Conservation (phyloP, 2,329 filamentous ascomycete genomes). For the Paraconiothyrium sp. region DNA sequence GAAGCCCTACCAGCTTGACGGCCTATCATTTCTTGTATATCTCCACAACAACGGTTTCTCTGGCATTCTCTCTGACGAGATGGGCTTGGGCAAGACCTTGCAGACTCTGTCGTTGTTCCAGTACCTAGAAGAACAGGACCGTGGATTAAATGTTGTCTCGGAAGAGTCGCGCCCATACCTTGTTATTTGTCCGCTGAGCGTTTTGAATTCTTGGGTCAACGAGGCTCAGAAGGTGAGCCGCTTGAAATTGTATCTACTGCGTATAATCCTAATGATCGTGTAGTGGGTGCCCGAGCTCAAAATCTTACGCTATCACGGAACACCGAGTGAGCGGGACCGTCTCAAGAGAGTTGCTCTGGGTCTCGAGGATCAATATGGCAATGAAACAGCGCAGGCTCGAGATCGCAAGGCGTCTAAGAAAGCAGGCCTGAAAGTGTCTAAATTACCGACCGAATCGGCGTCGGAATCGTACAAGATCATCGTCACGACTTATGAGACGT, state of each 20-base stretch:
- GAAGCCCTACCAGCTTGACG: conserved; percentile 98
- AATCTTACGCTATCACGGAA: conserved; percentile 94
- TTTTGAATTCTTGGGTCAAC: conserved; percentile 95
- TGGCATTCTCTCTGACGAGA: conserved; percentile 96
- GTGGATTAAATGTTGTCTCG: conserved; percentile 49
- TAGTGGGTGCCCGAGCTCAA: conserved; percentile 86
- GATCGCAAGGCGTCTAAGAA: conserved; percentile 94
- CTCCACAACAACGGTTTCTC: conserved; percentile 99
- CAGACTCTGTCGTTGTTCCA: conserved; percentile 97
- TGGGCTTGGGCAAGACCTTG: conserved; percentile 99
- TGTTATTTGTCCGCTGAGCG: conserved; percentile 95
- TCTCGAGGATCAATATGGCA: conserved; percentile 57
- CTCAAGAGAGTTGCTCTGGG: conserved; percentile 63
- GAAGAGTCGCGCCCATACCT: conserved; percentile 87
- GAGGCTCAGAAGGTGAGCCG: conserved; percentile 81
- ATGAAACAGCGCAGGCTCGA: conserved; percentile 74
- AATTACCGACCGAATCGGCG: conserved; percentile 38
- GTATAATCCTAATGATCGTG: neutral
- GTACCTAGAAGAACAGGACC: conserved; percentile 93
- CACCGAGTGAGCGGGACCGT: conserved; percentile 81
- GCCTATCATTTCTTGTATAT: conserved; percentile 98
- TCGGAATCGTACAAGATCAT: conserved; percentile 64
- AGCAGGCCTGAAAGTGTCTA: conserved; percentile 55
- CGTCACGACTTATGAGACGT: conserved; percentile 97
- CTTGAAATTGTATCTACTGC: neutral